Evolutionary conservation across 495 filamentous ascomycete genomes (phyloP).

Genomic region (Daldinia bambusicola): DNA sequence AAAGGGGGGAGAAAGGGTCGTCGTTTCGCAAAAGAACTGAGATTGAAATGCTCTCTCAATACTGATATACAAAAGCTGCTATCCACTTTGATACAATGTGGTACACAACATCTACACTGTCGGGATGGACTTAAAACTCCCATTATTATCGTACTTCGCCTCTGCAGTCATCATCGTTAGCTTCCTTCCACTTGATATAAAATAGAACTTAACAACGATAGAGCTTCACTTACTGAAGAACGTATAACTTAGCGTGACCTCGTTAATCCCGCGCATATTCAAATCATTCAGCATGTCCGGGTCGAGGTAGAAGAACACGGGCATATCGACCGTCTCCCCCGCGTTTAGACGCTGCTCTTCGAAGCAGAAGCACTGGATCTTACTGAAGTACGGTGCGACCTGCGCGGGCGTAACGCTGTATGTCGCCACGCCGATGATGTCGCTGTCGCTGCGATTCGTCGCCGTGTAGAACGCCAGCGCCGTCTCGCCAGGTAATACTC

Average conservation of each 20-base stretch:
- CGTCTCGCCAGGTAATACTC: slow-evolving; percentile 94
- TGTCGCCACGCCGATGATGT: slow-evolving; percentile 98
- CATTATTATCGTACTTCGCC: slow-evolving; percentile 87
- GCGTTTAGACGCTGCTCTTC: slow-evolving; percentile 93
- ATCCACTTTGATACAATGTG: slow-evolving; percentile 20
- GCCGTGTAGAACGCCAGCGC: slow-evolving; percentile 98
- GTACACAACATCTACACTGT: slow-evolving; percentile 33
- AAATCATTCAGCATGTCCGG: slow-evolving; percentile 93
- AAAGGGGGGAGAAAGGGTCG: background rate
- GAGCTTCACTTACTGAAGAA: slow-evolving; percentile 79
- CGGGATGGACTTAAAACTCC: slow-evolving; percentile 54
- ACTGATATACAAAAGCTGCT: background rate
- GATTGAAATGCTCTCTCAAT: background rate
- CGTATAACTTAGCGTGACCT: slow-evolving; percentile 94
- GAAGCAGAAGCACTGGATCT: slow-evolving; percentile 99
- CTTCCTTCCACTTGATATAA: background rate
- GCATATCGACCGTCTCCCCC: slow-evolving; percentile 99
- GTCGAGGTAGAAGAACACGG: slow-evolving; percentile 99
- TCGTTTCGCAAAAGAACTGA: background rate
- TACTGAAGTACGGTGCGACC: slow-evolving; percentile 97
- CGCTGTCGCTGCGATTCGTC: slow-evolving; percentile 84
- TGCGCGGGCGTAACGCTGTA: slow-evolving; percentile 97
- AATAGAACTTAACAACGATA: no score
- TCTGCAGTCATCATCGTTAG: slow-evolving; percentile 62
- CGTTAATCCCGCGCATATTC: slow-evolving; percentile 92